A percentile compares a stretch with the other conserved stretches of the same genome.
These are phyloP conservation scores for Podospora fimiseda DNA, from an alignment of 495 filamentous ascomycete species.

Conservation along the genomic window DNA sequence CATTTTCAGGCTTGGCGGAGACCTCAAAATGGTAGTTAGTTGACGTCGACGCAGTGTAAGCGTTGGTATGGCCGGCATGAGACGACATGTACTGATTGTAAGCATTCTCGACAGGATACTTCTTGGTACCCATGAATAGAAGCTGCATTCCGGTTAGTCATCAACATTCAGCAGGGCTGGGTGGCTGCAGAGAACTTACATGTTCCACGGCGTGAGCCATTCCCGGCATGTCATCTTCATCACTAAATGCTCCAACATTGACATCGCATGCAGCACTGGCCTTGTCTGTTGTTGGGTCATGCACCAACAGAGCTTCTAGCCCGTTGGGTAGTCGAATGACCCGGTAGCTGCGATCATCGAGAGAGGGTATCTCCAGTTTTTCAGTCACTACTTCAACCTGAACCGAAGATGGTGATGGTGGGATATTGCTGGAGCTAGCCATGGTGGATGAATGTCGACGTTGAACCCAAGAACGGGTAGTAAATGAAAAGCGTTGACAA, in stretches of 20 bases:
- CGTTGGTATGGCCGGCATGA: conserved; percentile 88
- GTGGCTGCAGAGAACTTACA: conserved; percentile 28
- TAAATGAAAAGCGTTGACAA: background rate
- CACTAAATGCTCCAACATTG: conserved; percentile 92
- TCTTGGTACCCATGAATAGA: conserved; percentile 97
- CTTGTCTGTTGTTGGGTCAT: conserved; percentile 95
- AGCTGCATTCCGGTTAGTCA: conserved; percentile 48
- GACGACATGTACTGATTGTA: conserved; percentile 89
- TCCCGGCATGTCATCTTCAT: conserved; percentile 85
- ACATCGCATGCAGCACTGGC: conserved; percentile 92
- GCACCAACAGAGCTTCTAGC: conserved; percentile 90
- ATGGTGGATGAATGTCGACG: conserved; percentile 16
- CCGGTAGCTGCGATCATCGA: conserved; percentile 84
- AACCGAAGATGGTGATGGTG: conserved; percentile 28
- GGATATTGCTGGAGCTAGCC: conserved; percentile 17
- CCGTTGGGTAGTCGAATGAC: conserved; percentile 80
- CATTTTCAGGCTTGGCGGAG: conserved; percentile 60
- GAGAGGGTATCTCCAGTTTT: conserved; percentile 72
- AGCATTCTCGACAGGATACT: conserved; percentile 94
- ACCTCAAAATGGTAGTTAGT: conserved; percentile 99
- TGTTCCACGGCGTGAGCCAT: conserved; percentile 85
- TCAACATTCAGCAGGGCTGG: background rate
- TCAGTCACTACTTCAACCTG: conserved; percentile 66
- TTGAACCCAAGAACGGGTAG: background rate
- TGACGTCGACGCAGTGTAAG: conserved; percentile 86